Base-by-base conservation (phyloP, 306 rosid species). In the Cicer arietinum region DNA sequence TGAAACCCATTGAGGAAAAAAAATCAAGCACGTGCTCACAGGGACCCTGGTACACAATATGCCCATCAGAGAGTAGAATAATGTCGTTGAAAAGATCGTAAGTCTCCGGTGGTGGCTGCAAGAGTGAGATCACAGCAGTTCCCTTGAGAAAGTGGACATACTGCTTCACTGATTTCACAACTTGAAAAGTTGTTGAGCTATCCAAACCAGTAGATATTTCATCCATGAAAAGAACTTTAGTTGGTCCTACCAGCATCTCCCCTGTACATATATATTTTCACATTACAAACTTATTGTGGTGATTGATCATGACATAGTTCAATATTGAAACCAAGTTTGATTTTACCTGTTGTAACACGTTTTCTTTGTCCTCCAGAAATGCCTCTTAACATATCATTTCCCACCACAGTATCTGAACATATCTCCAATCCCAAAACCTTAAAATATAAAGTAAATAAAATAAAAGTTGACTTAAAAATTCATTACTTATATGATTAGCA, bases 181-280 rank as follows among this genome's bases (percentile, higher is more conserved):
- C 50, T 54, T 85, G 89, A 61, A 72, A 79, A 16, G 91, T 85
- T 22, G 91, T 88, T 9, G 88, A 88, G 54, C 87, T 81, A 73
- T 88, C 91, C 81, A 88, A 77, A 30, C 89, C 89, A 57, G 89
- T 85, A 0, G 91, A 88, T 78, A 88, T 88, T 69, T 85, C 91
- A 56, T 88, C 91, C 91, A 88, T 85, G 80, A 88, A 85, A 43
- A 88, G 41, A 30, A 86, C 89, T 45, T 64, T 88, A n/a, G 83
- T 39, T 54, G 89, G 87, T 79, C 91, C 91, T 65, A 88, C 91
- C 10, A 88, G 42, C 86, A 85, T 85, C 54, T 88, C 91, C 43
- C 89, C 91, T 85, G 40, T 45, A 43, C 62, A 22, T 44, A n/a
- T 35, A 10, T 9, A 45, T 41, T 11, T 47, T 11, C 52, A 47